Percentiles rank a stretch among this genome's conserved stretches.
phyloP scores from a whole-genome alignment of 1,284 basidiomycete genomes.

The Golubevia pallescens region DNA sequence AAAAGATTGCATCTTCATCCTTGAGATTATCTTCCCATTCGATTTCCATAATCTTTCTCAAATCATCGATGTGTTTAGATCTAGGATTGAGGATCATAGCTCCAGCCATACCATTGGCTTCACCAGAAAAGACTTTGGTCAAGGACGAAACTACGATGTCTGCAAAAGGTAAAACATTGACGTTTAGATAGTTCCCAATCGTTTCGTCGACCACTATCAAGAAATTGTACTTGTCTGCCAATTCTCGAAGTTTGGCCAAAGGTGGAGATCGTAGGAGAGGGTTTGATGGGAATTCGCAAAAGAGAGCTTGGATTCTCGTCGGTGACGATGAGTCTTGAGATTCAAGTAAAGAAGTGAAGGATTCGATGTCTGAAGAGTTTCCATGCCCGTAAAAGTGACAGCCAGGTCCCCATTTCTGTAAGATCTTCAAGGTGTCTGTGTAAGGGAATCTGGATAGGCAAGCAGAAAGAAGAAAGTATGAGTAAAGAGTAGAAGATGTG shows the following conservation, averaged over 20 bases:
- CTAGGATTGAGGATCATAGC: slow-evolving; percentile 74
- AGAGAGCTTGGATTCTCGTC: slow-evolving; percentile 65
- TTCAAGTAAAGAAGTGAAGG: no score
- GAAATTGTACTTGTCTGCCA: slow-evolving; percentile 89
- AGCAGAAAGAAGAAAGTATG: neutral
- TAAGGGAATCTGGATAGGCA: neutral
- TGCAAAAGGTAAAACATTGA: slow-evolving; percentile 85
- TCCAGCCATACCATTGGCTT: slow-evolving; percentile 84
- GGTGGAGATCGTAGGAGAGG: slow-evolving; percentile 86
- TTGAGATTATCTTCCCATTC: slow-evolving; percentile 87
- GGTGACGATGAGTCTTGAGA: neutral
- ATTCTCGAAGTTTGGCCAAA: slow-evolving; percentile 75
- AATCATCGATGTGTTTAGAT: slow-evolving; percentile 72
- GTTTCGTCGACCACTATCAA: slow-evolving; percentile 92
- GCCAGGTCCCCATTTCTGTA: no score
- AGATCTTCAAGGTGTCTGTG: neutral
- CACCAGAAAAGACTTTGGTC: slow-evolving; percentile 94
- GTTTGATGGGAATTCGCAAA: slow-evolving; percentile 91
- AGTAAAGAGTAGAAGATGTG: neutral
- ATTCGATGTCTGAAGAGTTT: no score
- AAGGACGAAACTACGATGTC: slow-evolving; percentile 94
- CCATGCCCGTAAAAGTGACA: no score
- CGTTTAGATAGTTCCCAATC: slow-evolving; percentile 93
- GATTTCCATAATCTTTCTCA: slow-evolving; percentile 72
- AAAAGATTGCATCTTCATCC: slow-evolving; percentile 89